These are phyloP conservation scores for Wickerhamiella kazuoi DNA, from an alignment of 805 yeast species.

Conservation along the genomic window DNA sequence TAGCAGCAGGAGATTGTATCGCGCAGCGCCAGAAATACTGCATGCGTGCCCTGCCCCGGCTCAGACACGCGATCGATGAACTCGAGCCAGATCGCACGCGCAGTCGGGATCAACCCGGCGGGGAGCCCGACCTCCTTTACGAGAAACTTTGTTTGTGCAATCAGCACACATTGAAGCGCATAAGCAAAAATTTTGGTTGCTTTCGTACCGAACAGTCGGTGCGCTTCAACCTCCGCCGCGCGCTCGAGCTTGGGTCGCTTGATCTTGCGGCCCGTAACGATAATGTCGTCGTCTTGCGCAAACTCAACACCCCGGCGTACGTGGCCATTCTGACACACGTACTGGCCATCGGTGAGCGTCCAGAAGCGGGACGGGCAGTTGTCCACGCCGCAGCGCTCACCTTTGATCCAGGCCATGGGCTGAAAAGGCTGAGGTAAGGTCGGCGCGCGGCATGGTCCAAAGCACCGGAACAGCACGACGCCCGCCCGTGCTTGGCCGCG, in stretches of 20 bases:
- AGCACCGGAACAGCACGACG: too few species aligned
- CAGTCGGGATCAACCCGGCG: conserved; percentile 1
- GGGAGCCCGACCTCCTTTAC: conserved; percentile 1
- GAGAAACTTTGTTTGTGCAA: conserved; percentile 6
- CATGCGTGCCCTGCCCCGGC: neutral
- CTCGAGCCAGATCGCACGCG: conserved; percentile 7
- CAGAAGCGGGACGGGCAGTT: conserved; percentile 73
- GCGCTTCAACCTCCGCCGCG: conserved; percentile 1
- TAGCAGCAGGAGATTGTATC: neutral
- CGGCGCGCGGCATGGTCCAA: too few species aligned
- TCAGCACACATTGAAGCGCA: conserved; percentile 7
- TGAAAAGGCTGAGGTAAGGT: neutral
- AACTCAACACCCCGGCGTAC: conserved; percentile 57
- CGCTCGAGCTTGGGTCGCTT: conserved; percentile 1
- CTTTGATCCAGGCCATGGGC: conserved; percentile 35
- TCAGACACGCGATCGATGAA: conserved; percentile 1
- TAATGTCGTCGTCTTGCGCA: conserved; percentile 26
- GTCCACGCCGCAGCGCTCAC: conserved; percentile 75
- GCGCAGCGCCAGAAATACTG: neutral
- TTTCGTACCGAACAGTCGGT: conserved; percentile 5
- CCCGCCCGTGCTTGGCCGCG: too few species aligned
- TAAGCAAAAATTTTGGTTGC: conserved; percentile 2
- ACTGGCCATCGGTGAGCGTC: conserved; percentile 55
- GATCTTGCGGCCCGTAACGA: conserved; percentile 16
- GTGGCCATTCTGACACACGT: conserved; percentile 83